A percentile compares a stretch with the other conserved stretches of the same genome.
phyloP scores from a whole-genome alignment of 306 rosid genomes.

The Pueraria montana region DNA sequence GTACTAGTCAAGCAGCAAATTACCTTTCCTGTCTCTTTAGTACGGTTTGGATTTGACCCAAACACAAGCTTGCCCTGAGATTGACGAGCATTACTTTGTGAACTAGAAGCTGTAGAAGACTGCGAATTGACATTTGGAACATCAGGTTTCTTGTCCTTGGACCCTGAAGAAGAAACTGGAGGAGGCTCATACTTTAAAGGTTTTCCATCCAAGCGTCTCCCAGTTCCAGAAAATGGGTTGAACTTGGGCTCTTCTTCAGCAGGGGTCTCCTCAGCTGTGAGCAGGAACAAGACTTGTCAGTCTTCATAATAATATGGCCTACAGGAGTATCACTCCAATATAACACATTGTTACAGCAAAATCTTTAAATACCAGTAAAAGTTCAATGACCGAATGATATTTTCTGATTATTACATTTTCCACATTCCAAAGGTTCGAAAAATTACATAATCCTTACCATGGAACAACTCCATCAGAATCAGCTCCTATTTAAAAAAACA shows the following conservation, averaged over 20 bases:
- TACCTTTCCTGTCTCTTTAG: constrained; percentile 76
- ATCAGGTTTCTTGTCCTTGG: constrained; percentile 65
- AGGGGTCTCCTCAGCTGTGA: constrained; percentile 73
- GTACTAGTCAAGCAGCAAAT: not conserved
- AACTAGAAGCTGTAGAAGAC: constrained; percentile 75
- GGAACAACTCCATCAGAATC: not conserved
- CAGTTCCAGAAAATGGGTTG: constrained; percentile 88
- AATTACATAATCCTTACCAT: not conserved
- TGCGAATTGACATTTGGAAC: constrained; percentile 57
- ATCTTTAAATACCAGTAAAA: not conserved
- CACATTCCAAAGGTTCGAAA: not conserved
- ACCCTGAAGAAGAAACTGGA: constrained; percentile 62
- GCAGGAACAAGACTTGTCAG: constrained; percentile 37
- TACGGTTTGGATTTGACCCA: constrained; percentile 75
- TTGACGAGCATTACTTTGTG: constrained; percentile 65
- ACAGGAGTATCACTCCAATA: not conserved
- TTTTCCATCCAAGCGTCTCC: constrained; percentile 96
- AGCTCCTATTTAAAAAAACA: constrained; percentile 34
- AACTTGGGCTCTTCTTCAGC: constrained; percentile 81
- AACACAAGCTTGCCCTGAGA: constrained; percentile 96
- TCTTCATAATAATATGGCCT: constrained; percentile 20
- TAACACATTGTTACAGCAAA: constrained; percentile 28
- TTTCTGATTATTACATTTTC: not conserved
- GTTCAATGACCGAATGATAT: constrained; percentile 19
- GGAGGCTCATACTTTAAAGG: constrained; percentile 66